Evolutionary conservation across 2,329 filamentous ascomycete species (phyloP).

Genomic region (Calonectria pteridis): DNA sequence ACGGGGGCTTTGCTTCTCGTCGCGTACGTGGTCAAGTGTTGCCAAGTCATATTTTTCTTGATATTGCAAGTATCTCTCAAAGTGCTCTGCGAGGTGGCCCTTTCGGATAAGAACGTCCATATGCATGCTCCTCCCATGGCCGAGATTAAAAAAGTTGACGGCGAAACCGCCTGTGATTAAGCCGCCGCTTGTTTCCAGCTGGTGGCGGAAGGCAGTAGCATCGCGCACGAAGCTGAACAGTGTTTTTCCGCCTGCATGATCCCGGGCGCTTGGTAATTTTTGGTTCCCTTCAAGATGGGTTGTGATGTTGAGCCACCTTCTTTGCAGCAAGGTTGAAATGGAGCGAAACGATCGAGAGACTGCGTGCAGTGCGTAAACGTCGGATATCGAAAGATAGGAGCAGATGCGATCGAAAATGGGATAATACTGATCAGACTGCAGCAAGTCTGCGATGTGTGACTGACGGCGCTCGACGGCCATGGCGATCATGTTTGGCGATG

Average conservation of each 20-base stretch:
- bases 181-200: background rate
- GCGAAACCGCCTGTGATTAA: background rate
- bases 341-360: background rate
- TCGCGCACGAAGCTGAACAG: background rate
- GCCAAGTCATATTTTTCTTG: background rate
- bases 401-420: background rate
- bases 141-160: background rate
- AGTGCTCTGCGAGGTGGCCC: background rate
- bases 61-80: background rate
- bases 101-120: background rate
- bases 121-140: background rate
- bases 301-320: conserved; percentile 1
- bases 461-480: background rate
- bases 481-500: background rate
- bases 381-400: background rate
- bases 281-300: background rate
- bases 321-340: background rate
- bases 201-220: background rate
- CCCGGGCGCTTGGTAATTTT: background rate
- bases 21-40: background rate
- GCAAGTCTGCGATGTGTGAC: background rate
- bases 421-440: background rate
- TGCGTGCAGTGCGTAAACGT: background rate
- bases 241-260: background rate
- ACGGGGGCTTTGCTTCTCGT: background rate